Conservation (phyloP, 768 basidiomycete genomes). For the Coprinopsis cinerea region DNA sequence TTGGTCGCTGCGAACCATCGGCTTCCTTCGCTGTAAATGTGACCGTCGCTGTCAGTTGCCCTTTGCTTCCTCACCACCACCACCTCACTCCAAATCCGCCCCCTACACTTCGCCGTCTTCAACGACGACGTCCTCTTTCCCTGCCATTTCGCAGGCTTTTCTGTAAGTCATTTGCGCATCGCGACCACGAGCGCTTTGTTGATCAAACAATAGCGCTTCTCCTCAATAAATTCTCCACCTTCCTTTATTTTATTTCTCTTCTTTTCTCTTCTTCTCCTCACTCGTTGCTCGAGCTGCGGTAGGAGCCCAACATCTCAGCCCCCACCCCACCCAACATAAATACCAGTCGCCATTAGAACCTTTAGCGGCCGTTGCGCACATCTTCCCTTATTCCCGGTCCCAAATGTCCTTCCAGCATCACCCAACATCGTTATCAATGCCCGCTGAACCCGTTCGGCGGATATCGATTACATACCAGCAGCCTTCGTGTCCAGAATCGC, state of each 20-base stretch:
- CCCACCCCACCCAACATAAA: not conserved
- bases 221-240: conserved; percentile 1
- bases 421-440: conserved; percentile 8
- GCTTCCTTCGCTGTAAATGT: conserved; percentile 3
- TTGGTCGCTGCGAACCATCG: conserved; percentile 4
- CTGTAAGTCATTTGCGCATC: not conserved
- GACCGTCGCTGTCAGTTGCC: conserved; percentile 10
- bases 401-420: conserved; percentile 23
- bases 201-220: not conserved
- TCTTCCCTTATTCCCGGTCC: conserved; percentile 23
- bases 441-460: conserved; percentile 20
- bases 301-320: not conserved
- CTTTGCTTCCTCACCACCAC: conserved; percentile 10
- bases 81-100: conserved; percentile 1
- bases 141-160: not conserved
- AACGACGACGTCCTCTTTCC: not conserved
- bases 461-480: conserved; percentile 19
- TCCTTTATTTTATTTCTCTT: conserved; percentile 10
- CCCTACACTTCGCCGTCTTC: not conserved
- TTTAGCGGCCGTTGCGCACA: conserved; percentile 6
- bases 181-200: not conserved
- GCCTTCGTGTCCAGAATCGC: conserved; percentile 26
- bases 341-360: not conserved
- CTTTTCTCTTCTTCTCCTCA: conserved; percentile 4
- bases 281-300: not conserved